Base-by-base conservation (phyloP, 75 land plant genomes). In the Cupressus sempervirens region DNA sequence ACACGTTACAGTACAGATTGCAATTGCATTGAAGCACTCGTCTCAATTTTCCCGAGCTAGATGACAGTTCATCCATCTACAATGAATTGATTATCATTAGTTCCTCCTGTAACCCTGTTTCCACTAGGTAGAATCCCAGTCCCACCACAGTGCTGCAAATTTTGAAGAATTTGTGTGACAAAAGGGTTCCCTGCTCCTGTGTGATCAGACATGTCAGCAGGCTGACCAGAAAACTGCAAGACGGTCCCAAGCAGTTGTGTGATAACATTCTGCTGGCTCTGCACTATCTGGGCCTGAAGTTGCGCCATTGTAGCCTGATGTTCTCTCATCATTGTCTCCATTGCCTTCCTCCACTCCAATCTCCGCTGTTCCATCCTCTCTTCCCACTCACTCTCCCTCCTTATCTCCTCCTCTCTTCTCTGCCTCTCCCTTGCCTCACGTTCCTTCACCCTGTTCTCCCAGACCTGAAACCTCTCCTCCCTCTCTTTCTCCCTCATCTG, bases 1-100 rank as follows among this genome's bases (percentile, higher is more conserved):
- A 43, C 15, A 79, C 12, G 79, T 62, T 7, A 72, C 45, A 79
- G 26, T 43, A 79, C 10, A 3, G 5, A 12, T 45, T n/a, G 46
- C 26, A 45, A 29, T 79, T 12, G 46, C 52, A 79, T 23, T 12
- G 81, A 45, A 45, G 32, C 43, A 23, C 9, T 34, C 20, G 20
- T 76, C 45, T 76, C 18, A 23, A 45, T 26, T 79, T 79, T 26
- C 50, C 7, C 13, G 18, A n/a, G 86, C 46, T 52, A 18, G 68
- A 46, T 83, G 14, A 68, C 67, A 26, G 43, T 41, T 87, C 75
- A 90, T 23, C 88, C 91, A 85, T 90, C 93, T 20, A 92, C 90
- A 86, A 88, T 88, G 62, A 92, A 92, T 43, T 92, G 93, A 53
- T 90, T 91, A 50, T 92, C 93, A 83, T 88, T 89, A 75, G 84